A percentile compares a stretch with the other conserved stretches of the same genome.
These are phyloP conservation scores for Ulota crispa DNA, from an alignment of 225 moss, liverwort and hornwort species.

Conservation along the genomic window DNA sequence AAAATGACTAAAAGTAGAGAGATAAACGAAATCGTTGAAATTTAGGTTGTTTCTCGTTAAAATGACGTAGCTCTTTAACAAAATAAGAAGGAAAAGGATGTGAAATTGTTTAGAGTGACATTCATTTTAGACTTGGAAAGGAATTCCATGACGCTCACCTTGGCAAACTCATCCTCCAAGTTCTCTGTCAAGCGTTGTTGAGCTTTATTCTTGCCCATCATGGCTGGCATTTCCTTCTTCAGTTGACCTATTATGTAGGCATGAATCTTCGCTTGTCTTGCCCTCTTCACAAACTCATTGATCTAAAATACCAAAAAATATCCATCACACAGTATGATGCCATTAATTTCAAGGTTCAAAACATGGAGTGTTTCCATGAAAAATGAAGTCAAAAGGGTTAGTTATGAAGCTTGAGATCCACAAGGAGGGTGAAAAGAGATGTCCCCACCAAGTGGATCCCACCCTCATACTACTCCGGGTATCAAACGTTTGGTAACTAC, in stretches of 20 bases:
- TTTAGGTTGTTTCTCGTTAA: background rate
- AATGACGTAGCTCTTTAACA: background rate
- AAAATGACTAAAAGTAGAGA: background rate
- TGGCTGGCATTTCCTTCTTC: slow-evolving; percentile 95
- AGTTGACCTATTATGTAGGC: slow-evolving; percentile 90
- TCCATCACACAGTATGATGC: background rate
- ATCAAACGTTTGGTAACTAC: no score
- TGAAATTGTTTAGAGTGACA: background rate
- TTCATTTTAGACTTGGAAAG: background rate
- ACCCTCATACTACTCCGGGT: no score
- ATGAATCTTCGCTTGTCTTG: slow-evolving; percentile 91
- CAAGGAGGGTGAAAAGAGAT: no score
- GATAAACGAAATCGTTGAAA: background rate
- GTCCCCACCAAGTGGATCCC: no score
- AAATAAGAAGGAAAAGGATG: background rate
- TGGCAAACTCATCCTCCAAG: slow-evolving; percentile 84
- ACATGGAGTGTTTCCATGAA: no score
- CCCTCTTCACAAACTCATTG: slow-evolving; percentile 97
- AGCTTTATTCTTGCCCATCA: slow-evolving; percentile 94
- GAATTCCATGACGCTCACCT: slow-evolving; percentile 41
- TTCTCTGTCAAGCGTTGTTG: slow-evolving; percentile 89
- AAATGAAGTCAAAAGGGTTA: no score
- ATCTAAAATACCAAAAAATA: slow-evolving; percentile 49
- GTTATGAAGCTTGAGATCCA: no score
- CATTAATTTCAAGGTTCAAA: no score